Percentiles rank a stretch among this genome's conserved stretches.
These are phyloP conservation scores for Sutorius eximius DNA, from an alignment of 1,284 basidiomycete species.

Conservation along the genomic window DNA sequence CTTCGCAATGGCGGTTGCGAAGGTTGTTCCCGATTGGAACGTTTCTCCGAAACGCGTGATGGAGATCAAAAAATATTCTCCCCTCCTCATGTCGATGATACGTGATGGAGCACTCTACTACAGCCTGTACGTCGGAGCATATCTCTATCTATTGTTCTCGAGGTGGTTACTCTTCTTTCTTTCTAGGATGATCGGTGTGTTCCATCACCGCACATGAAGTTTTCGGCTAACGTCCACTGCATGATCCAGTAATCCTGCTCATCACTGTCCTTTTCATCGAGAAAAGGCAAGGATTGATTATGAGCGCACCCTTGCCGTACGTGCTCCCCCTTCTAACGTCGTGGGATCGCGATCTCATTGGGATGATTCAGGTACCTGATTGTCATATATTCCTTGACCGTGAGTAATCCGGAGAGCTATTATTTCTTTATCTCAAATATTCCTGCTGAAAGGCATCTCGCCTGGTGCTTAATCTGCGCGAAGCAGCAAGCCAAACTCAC, in stretches of 20 bases:
- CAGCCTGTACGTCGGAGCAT: background rate
- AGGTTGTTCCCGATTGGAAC: background rate
- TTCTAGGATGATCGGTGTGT: background rate
- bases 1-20: conserved; percentile 8
- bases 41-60: background rate
- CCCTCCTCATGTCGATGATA: conserved; percentile 4
- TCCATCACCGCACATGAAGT: background rate
- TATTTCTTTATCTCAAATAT: background rate
- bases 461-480: background rate
- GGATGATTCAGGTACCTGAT: background rate
- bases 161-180: background rate
- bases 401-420: background rate
- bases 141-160: background rate
- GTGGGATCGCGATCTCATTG: background rate
- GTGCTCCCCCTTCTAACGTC: background rate
- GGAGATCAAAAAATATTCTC: conserved; percentile 1
- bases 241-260: background rate
- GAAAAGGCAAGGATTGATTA: background rate
- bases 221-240: background rate
- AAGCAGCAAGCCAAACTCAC: background rate
- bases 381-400: background rate
- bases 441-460: background rate
- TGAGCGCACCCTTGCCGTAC: background rate
- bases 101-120: conserved; percentile 10
- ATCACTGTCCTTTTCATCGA: background rate